Base-by-base conservation (phyloP, 352 stramenopile species). In the Hyaloperonospora arabidopsidis region DNA sequence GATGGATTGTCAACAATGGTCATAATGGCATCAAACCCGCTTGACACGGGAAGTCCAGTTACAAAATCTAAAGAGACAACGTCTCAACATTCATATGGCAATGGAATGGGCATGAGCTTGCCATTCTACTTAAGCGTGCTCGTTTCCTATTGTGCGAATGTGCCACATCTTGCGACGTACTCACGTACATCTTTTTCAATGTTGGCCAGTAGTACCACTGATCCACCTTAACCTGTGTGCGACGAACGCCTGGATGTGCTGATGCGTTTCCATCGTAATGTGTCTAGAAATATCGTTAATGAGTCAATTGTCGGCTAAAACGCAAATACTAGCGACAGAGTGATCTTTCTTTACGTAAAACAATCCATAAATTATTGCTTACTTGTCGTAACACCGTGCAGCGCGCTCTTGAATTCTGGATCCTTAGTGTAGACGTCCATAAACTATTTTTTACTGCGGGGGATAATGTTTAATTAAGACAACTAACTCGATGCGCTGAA, bases 11-110 rank as follows among this genome's bases (percentile, higher is more conserved):
- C 38, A 4, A 72, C 55, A 17, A 44, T 45, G 11, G 46, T 51
- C 17, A 59, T 47, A 6, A 61, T 68, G 21, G 17, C 54, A 54
- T 70, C 52, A 34, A 47, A 57, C 0, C 49, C 61, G 13, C 65
- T 54, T 17, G 54, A 71, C 11, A 17, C 51, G 12, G 57, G 50
- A 38, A 71, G 48, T 23, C 54, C 66, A 0, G 61, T 67, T 36
- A 65, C 63, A 15, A 65, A 74, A 44, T 73, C 61, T 17, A 67
- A 61, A 0, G 49, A 61, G 6, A 68, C 59, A 2, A 60, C 46
- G n/a, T 35, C 61, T n/a, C 61, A 74, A 13, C 48, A 59, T 52
- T 63, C 41, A 12, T 36, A 23, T 17, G 40, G 54, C 23, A 21
- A 25, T 17, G 54, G 54, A 17, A 54, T 54, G n/a, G 46, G 47